These are phyloP conservation scores for Cetradonia linearis DNA, from an alignment of 495 filamentous ascomycete genomes.

Conservation along the genomic window DNA sequence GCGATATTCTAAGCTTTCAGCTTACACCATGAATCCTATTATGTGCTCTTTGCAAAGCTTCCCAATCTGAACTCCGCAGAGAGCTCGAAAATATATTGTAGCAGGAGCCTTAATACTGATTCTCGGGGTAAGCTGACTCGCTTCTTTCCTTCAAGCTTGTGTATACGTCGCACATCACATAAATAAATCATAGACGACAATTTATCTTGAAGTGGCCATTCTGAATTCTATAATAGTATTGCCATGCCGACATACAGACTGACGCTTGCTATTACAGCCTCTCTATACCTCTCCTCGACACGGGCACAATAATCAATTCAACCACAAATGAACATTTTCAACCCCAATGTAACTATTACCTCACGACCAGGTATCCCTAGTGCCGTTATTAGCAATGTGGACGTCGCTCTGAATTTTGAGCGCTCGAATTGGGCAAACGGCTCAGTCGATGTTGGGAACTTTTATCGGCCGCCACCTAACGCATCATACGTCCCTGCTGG, in stretches of 20 bases:
- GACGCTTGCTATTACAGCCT: not conserved
- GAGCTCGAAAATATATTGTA: too few species aligned
- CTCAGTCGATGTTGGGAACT: not conserved
- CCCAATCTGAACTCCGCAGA: too few species aligned
- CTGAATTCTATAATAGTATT: too few species aligned
- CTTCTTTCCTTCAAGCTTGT: too few species aligned
- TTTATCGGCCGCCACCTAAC: conserved; percentile 4
- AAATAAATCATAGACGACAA: too few species aligned
- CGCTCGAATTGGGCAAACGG: conserved; percentile 7
- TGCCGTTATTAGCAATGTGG: not conserved
- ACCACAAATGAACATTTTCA: not conserved
- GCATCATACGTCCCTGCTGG: conserved; percentile 5
- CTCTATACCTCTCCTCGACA: not conserved
- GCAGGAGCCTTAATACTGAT: too few species aligned
- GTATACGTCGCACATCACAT: too few species aligned
- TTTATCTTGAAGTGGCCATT: too few species aligned
- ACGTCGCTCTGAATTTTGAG: conserved; percentile 8
- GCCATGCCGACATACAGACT: not conserved
- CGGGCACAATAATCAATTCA: not conserved
- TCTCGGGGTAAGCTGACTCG: too few species aligned
- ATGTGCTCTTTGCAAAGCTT: too few species aligned
- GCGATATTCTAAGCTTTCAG: too few species aligned
- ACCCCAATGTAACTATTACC: not conserved
- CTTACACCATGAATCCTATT: too few species aligned
- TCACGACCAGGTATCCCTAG: not conserved